Evolutionary conservation across 306 rosid species (phyloP).

Genomic region (Trifolium fragiferum): DNA sequence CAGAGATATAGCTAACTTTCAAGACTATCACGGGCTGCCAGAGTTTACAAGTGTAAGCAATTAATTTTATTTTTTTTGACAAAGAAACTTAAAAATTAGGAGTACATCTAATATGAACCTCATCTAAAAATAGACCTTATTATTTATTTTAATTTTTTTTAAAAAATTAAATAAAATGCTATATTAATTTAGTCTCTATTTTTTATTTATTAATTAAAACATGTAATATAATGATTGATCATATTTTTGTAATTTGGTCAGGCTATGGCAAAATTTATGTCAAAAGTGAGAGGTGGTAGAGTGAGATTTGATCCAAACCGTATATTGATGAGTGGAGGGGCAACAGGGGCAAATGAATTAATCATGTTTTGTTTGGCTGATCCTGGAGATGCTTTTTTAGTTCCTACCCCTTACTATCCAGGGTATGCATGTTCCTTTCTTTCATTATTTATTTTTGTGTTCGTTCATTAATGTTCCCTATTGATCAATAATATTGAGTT

Average conservation of each 20-base stretch:
- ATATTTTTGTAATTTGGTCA: constrained; percentile 24
- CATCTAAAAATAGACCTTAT: no score
- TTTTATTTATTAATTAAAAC: no score
- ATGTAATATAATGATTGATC: not conserved
- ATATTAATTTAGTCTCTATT: no score
- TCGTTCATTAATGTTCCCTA: constrained; percentile 24
- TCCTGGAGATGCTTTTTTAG: constrained; percentile 86
- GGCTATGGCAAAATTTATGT: constrained; percentile 90
- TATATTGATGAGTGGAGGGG: constrained; percentile 90
- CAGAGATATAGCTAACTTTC: constrained; percentile 70
- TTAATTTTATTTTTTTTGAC: no score
- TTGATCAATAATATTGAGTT: no score
- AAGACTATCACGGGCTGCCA: constrained; percentile 85
- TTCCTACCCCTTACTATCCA: constrained; percentile 93
- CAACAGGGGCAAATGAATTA: constrained; percentile 88
- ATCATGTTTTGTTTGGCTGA: constrained; percentile 87
- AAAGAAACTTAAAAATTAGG: no score
- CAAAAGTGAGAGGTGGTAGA: constrained; percentile 78
- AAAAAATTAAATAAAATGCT: no score
- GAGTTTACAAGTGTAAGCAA: constrained; percentile 68
- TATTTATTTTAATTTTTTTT: no score
- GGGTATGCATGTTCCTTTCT: constrained; percentile 60
- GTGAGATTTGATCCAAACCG: constrained; percentile 74
- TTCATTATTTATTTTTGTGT: not conserved
- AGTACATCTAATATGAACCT: no score